These are phyloP conservation scores for Botrytis hyacinthi DNA, from an alignment of 2,329 filamentous ascomycete genomes.

Conservation along the genomic window DNA sequence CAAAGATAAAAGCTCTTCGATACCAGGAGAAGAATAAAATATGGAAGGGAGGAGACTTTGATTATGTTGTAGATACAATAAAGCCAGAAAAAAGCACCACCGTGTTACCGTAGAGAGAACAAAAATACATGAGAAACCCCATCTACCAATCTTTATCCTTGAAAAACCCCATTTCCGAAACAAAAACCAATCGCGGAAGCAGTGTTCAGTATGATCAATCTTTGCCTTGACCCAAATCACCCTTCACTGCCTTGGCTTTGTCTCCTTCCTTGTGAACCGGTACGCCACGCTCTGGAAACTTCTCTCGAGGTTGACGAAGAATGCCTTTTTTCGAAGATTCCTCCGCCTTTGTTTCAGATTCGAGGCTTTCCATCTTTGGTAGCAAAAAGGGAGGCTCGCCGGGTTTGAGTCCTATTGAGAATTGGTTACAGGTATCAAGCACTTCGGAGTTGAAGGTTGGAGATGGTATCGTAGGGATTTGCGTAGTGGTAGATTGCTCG, in stretches of 20 bases:
- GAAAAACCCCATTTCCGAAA: background rate
- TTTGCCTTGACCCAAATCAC: background rate
- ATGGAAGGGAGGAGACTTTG: accelerated
- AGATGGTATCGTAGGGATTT: background rate
- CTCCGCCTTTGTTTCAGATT: background rate
- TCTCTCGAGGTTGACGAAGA: background rate
- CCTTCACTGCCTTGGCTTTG: background rate
- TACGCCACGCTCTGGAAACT: background rate
- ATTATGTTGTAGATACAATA: background rate
- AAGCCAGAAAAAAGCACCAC: background rate
- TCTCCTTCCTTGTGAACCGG: background rate
- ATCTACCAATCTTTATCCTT: background rate
- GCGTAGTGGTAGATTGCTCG: background rate
- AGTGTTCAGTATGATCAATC: background rate
- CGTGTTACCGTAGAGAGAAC: background rate
- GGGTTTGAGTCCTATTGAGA: background rate
- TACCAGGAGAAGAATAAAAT: accelerated
- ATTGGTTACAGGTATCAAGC: background rate
- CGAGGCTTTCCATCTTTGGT: background rate
- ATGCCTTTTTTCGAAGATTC: background rate
- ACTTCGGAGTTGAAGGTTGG: background rate
- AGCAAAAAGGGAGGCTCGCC: background rate
- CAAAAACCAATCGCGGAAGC: background rate
- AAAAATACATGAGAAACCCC: background rate
- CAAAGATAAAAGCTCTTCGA: too few species aligned